Base-by-base conservation (phyloP, 768 basidiomycete genomes). In the Boletus bicolor region DNA sequence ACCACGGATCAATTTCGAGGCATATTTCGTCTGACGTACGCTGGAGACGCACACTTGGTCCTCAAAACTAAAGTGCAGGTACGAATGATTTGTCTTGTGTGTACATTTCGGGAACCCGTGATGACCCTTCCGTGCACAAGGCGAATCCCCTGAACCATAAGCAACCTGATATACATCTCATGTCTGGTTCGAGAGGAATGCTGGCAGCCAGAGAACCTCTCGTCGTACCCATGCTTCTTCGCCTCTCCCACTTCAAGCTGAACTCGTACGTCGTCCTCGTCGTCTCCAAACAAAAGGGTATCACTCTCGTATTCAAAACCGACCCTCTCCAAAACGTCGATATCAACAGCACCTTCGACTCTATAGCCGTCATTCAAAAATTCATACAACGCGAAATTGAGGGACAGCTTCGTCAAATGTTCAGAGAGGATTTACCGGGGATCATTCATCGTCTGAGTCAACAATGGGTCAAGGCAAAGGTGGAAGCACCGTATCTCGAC, bases 281-380 rank as follows among this genome's bases (percentile, higher is more conserved):
- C 64, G 92, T 99, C 54, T 98, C 95, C 26, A 91, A 92, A 62
- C 92, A 94, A 69, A 98, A 98, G 68, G 97, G 97, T 42, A 98
- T 98, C 68, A 98, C 97, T 0, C 85, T 99, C 51, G 97, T 98
- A 26, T 99, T 99, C 84, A 98, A 98, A 76, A 98, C 97, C 36
- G 97, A 99, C 73, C 97, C 97, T 2, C 81, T 99, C 38, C 94
- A 99, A 74, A 91, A 93, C 61, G 94, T 99, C 51, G 92, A 98
- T 68, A 98, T 99, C 69, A 94, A 90, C 73, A 91, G 89, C 71
- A 98, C 95, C 3, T 99, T 99, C 66, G 97, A 99, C 73, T 93
- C 92, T 4, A 96, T 99, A 59, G 93, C 91, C 44, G 95, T 98
- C 60, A 97, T 99, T 49, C 91, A 98, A 69, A 94, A 93, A 54